Conservation (phyloP, 2,329 filamentous ascomycete species). For the Ophiocordyceps camponoti-saundersi region DNA sequence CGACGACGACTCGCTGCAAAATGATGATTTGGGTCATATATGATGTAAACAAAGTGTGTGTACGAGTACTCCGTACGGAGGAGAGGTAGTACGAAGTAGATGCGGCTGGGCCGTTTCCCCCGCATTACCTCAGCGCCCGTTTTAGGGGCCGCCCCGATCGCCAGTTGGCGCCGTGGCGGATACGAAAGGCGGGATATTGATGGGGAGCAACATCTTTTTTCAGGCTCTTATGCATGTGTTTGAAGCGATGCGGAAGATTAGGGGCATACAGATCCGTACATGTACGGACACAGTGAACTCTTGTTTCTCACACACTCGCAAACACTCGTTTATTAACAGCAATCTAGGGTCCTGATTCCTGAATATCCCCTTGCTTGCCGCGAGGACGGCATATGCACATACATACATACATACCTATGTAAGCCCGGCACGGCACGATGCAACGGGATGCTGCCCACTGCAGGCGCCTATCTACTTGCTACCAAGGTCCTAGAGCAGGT, state of each 20-base stretch:
- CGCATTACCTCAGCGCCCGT: background rate
- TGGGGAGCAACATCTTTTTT: too few relatives aligned
- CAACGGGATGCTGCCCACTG: background rate
- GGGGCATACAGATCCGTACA: too few relatives aligned
- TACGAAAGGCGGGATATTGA: background rate
- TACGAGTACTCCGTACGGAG: background rate
- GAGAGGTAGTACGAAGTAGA: background rate
- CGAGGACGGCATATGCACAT: background rate
- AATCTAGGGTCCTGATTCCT: background rate
- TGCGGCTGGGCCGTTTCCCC: background rate
- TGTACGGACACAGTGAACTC: too few relatives aligned
- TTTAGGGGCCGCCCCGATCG: background rate
- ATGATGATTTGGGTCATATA: too few relatives aligned
- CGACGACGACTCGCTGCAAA: too few relatives aligned
- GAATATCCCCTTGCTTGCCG: background rate
- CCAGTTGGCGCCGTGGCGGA: background rate
- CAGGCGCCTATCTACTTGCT: background rate
- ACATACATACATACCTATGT: background rate
- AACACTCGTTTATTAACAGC: too few relatives aligned
- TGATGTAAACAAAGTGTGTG: too few relatives aligned
- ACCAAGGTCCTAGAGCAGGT: background rate
- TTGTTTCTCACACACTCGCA: too few relatives aligned
- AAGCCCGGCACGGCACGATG: background rate
- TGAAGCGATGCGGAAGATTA: background rate
- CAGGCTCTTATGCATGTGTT: background rate